Evolutionary conservation across 257 asterid species (phyloP).

Genomic region (Leonotis leonurus): DNA sequence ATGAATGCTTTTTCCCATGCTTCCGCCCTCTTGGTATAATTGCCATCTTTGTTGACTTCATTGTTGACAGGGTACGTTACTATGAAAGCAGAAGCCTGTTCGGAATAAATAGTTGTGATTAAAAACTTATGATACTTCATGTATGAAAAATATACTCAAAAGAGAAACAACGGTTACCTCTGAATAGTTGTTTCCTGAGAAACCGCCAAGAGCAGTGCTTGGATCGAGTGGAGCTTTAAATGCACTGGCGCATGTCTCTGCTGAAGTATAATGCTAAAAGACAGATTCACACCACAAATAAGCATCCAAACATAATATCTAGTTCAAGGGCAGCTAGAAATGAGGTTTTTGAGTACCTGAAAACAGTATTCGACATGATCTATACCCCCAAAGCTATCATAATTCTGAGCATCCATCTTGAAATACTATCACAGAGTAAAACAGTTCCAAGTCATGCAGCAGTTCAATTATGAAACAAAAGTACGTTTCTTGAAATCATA

Average conservation of each 20-base stretch:
- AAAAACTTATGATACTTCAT: conserved; percentile 16
- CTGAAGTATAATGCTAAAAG: conserved; percentile 80
- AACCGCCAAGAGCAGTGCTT: conserved; percentile 94
- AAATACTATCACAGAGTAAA: conserved; percentile 55
- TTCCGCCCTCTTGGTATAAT: conserved; percentile 64
- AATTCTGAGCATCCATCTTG: conserved; percentile 82
- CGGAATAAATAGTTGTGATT: conserved; percentile 12
- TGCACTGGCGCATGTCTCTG: conserved; percentile 80
- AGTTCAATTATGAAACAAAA: not conserved
- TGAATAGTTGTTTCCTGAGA: conserved; percentile 72
- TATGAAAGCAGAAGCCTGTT: conserved; percentile 92
- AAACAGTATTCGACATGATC: conserved; percentile 83
- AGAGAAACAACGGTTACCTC: conserved; percentile 46
- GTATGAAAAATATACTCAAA: not conserved
- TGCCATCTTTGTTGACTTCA: conserved; percentile 68
- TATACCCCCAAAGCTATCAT: conserved; percentile 66
- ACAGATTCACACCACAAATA: conserved; percentile 22
- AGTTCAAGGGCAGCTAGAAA: not conserved
- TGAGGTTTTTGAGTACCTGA: conserved; percentile 47
- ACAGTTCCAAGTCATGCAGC: conserved; percentile 7
- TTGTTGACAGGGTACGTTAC: conserved; percentile 97
- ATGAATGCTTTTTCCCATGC: conserved; percentile 99
- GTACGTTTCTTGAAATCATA: not conserved
- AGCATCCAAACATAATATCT: conserved; percentile 1
- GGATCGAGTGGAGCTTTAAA: conserved; percentile 98